Percentiles rank a stretch among this genome's conserved stretches.
Conservation (phyloP, 495 filamentous ascomycete species). For the Cercophora scortea region DNA sequence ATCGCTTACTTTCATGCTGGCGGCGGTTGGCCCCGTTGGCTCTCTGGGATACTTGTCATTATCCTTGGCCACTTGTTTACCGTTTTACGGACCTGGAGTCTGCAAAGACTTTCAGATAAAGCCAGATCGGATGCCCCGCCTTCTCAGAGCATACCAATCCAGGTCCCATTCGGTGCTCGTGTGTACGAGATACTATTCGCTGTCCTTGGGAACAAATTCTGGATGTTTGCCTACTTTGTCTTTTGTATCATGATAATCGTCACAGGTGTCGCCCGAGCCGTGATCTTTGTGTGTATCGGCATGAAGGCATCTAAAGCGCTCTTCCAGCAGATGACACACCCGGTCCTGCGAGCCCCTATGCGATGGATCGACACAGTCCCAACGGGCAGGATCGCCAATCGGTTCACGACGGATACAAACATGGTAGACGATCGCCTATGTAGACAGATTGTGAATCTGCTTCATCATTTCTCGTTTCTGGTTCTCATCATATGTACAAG, state of each 20-base stretch:
- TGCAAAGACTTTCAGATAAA: background rate
- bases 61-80: constrained; percentile 34
- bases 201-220: constrained; percentile 10
- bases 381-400: constrained; percentile 42
- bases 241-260: too few species aligned
- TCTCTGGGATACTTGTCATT: constrained; percentile 36
- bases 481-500: too few species aligned
- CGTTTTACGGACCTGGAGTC: constrained; percentile 19
- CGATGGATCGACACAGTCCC: constrained; percentile 44
- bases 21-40: constrained; percentile 50
- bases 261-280: too few species aligned
- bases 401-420: constrained; percentile 40
- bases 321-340: constrained; percentile 30
- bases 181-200: constrained; percentile 3
- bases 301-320: constrained; percentile 29
- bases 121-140: too few species aligned
- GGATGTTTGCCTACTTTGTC: too few species aligned
- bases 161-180: background rate
- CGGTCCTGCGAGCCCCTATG: constrained; percentile 41
- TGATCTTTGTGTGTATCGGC: constrained; percentile 11
- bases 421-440: constrained; percentile 29
- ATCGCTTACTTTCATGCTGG: constrained; percentile 48
- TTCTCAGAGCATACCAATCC: too few species aligned
- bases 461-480: too few species aligned
- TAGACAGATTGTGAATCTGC: constrained; percentile 1